Base-by-base conservation (phyloP, 768 basidiomycete genomes). In the Leccinum truebloodii region DNA sequence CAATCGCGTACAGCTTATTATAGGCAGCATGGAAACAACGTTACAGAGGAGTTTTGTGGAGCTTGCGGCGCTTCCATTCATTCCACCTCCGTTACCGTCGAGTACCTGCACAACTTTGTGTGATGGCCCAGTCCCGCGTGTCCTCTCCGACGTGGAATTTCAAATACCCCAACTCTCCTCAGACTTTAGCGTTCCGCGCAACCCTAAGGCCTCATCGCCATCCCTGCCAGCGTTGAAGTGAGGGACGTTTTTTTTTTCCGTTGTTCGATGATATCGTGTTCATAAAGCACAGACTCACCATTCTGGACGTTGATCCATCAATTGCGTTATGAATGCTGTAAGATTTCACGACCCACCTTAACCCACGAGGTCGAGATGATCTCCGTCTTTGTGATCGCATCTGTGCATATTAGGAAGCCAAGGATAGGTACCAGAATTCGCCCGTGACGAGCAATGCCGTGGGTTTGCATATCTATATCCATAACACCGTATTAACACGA, bases 151-250 rank as follows among this genome's bases (percentile, higher is more conserved):
- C 69, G 26, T 39, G 12, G n/a, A 60, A 75, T 74, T 74, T 73
- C 63, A 75, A 74, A 74, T 71, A 52, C 3, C n/a, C 14, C n/a
- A 73, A 74, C 71, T 65, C 55, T 62, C 67, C 62, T 54, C 44
- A 46, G 30, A 46, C 30, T 34, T 51, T 39, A 54, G 52, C 6
- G 9, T 44, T 50, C 59, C 37, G 48, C 37, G 48, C 18, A 34
- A 52, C n/a, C 49, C 41, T 8, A 20, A 44, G 44, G n/a, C n/a
- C 41, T 57, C 50, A 20, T 60, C 50, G 30, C 24, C 48, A 49
- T 6, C 49, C 20, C 26, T 50, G 49, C 16, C 53, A 59, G 37
- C 14, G 12, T 39, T 8, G 39, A 9, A 51, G 30, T 35, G 34
- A 58, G 12, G 26, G 18, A 28, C 50, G 10, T 28, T 50, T 24